phyloP scores from a whole-genome alignment of 2,329 filamentous ascomycete genomes.

The Emmonsiellopsis sp. region DNA sequence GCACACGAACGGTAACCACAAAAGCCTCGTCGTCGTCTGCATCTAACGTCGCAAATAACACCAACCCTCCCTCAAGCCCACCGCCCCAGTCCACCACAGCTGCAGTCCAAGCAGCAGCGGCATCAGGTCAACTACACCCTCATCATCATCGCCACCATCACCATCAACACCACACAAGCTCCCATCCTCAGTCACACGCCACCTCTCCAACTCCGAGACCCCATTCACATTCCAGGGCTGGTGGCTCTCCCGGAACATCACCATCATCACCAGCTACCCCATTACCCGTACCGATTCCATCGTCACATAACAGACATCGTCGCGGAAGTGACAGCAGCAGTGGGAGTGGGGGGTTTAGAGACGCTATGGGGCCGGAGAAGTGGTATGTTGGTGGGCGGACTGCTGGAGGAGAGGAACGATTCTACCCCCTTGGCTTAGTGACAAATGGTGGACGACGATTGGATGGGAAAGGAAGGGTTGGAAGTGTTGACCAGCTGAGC shows the following conservation, averaged over 20 bases:
- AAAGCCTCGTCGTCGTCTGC: constrained; percentile 28
- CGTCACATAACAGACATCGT: constrained; percentile 28
- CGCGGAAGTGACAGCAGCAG: constrained; percentile 40
- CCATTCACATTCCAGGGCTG: constrained; percentile 15
- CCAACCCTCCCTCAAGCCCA: constrained; percentile 9
- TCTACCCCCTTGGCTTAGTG: constrained; percentile 40
- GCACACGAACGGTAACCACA: constrained; percentile 39
- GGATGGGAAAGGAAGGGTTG: constrained; percentile 32
- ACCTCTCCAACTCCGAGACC: constrained; percentile 10
- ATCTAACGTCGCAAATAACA: constrained; percentile 8
- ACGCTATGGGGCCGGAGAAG: constrained; percentile 38
- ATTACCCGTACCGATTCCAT: constrained; percentile 29
- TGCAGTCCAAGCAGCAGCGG: constrained; percentile 24
- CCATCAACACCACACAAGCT: constrained; percentile 18
- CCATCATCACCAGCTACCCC: constrained; percentile 21
- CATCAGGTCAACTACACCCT: constrained; percentile 15
- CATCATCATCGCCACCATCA: constrained; percentile 33
- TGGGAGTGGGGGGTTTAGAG: constrained; percentile 38
- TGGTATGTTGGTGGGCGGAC: constrained; percentile 44
- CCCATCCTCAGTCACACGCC: constrained; percentile 13
- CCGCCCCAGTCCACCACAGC: constrained; percentile 19
- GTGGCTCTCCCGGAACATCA: constrained; percentile 18
- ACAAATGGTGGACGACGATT: constrained; percentile 34
- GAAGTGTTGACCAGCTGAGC: constrained; percentile 41
- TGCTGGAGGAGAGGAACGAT: constrained; percentile 38